phyloP scores from a whole-genome alignment of 805 yeast species.

The Lipomyces orientalis region DNA sequence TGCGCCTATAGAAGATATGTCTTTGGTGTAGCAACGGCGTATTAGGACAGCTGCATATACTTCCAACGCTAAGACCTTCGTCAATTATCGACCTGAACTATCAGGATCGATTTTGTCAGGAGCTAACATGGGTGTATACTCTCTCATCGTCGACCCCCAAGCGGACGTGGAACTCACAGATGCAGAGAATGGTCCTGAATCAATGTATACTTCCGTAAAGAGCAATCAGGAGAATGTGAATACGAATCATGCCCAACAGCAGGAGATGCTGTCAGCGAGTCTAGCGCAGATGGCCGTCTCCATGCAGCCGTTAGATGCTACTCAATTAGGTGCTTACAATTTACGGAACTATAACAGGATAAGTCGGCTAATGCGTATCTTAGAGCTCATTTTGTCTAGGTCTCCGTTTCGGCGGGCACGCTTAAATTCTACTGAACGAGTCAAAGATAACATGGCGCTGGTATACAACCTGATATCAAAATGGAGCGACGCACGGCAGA shows the following conservation, averaged over 20 bases:
- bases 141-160: not conserved
- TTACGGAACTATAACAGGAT: not conserved
- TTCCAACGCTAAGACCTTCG: not conserved
- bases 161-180: not conserved
- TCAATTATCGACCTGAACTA: too few relatives aligned
- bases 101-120: not conserved
- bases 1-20: not conserved
- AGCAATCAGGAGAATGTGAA: not conserved
- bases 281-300: not conserved
- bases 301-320: not conserved
- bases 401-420: slow-evolving; percentile 6
- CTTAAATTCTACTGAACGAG: not conserved
- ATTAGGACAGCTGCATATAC: not conserved
- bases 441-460: not conserved
- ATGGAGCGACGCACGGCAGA: not conserved
- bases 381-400: not conserved
- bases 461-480: not conserved
- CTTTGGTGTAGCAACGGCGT: not conserved
- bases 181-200: not conserved
- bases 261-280: not conserved
- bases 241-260: not conserved
- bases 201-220: not conserved
- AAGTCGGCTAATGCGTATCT: not conserved
- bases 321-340: not conserved
- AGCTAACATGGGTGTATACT: slow-evolving; percentile 4